Evolutionary conservation across 73 alveolate genomes (phyloP).

Genomic region (Uronychia setigera): DNA sequence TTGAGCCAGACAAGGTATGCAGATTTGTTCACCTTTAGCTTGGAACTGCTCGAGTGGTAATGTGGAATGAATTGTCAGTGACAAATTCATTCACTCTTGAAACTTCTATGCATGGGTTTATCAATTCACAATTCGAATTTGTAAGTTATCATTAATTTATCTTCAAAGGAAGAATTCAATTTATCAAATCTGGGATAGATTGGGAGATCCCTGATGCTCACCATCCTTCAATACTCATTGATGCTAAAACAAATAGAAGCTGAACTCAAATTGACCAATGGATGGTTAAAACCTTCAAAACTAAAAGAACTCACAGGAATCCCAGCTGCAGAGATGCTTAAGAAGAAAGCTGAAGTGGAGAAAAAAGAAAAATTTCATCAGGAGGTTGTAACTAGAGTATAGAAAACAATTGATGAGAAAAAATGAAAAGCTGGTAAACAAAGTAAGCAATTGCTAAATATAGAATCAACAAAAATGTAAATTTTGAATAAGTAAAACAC

Average conservation of each 20-base stretch:
- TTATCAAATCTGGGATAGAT: neutral
- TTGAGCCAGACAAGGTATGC: constrained; percentile 41
- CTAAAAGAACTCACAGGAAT: constrained; percentile 35
- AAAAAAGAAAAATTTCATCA: neutral
- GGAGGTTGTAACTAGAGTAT: neutral
- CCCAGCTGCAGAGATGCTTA: constrained; percentile 18
- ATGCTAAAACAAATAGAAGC: constrained; percentile 33
- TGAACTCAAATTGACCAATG: constrained; percentile 44
- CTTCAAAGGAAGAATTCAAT: neutral
- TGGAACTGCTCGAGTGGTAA: constrained; percentile 56
- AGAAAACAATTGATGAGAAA: constrained; percentile 18
- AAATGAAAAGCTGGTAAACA: constrained; percentile 7
- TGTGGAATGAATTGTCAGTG: constrained; percentile 57
- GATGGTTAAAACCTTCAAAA: constrained; percentile 41
- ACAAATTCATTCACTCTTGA: constrained; percentile 54
- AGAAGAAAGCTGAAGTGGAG: constrained; percentile 8
- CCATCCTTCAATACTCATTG: constrained; percentile 11
- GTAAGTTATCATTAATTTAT: neutral
- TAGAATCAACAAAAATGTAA: no score
- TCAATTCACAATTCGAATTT: constrained; percentile 4
- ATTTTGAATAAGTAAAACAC: no score
- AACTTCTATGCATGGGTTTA: constrained; percentile 35
- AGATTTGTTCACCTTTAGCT: constrained; percentile 9
- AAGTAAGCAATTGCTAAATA: neutral
- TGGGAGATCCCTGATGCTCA: constrained; percentile 19